phyloP scores from a whole-genome alignment of 176 grass and related monocot species.

The Secale cereale region DNA sequence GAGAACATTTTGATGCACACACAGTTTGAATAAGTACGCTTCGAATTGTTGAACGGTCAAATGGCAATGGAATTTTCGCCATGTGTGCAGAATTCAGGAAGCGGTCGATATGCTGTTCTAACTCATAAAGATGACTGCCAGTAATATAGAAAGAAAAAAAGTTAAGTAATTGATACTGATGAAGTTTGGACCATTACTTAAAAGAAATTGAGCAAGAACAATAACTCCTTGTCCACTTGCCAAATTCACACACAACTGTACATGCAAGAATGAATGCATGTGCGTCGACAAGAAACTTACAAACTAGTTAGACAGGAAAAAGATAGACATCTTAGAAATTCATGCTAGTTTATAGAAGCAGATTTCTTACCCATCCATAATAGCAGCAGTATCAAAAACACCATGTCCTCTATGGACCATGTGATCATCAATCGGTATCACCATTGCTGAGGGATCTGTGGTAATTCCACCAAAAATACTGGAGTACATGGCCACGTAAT shows the following conservation, averaged over 20 bases:
- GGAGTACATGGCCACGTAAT: slow-evolving; percentile 92
- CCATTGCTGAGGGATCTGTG: slow-evolving; percentile 70
- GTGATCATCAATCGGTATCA: slow-evolving; percentile 92
- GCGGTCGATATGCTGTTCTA: slow-evolving; percentile 83
- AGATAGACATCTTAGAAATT: not conserved
- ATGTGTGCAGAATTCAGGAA: slow-evolving; percentile 74
- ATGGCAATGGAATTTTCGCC: slow-evolving; percentile 65
- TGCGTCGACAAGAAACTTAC: not conserved
- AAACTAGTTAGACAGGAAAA: not conserved
- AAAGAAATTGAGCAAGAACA: not conserved
- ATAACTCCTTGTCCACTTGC: not conserved
- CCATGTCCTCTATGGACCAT: slow-evolving; percentile 98
- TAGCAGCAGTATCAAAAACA: slow-evolving; percentile 87
- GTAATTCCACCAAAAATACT: slow-evolving; percentile 87
- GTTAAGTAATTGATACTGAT: slow-evolving; percentile 4
- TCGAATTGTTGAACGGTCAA: slow-evolving; percentile 57
- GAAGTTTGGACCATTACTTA: not conserved
- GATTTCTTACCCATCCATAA: slow-evolving; percentile 77
- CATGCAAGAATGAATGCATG: not conserved
- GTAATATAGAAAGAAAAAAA: slow-evolving; percentile 13
- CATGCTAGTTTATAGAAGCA: not conserved
- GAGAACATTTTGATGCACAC: slow-evolving; percentile 70
- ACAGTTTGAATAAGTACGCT: slow-evolving; percentile 68
- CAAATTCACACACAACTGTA: not conserved
- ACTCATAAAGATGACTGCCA: slow-evolving; percentile 80